phyloP scores from a whole-genome alignment of 768 basidiomycete species.

The Sporobolomyces phaffii region DNA sequence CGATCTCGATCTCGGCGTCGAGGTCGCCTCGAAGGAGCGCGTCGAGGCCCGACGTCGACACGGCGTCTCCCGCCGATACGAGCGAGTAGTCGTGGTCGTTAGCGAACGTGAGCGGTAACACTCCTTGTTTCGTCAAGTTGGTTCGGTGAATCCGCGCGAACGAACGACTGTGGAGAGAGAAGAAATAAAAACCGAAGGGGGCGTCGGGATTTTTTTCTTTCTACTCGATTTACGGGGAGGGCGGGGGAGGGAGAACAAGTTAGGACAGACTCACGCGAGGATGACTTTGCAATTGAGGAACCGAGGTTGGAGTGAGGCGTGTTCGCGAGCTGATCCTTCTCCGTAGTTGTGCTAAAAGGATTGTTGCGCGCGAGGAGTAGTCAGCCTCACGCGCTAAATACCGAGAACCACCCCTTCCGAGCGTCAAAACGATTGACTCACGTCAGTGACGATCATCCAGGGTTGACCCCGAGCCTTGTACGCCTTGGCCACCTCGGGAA shows the following conservation, averaged over 20 bases:
- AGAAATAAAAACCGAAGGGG: not conserved
- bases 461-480: constrained; percentile 76
- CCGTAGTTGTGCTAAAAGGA: constrained; percentile 82
- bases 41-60: constrained; percentile 77
- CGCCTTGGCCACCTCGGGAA: constrained; percentile 82
- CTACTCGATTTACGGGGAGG: constrained; percentile 4
- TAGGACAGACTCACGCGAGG: constrained; percentile 49
- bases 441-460: constrained; percentile 90
- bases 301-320: constrained; percentile 95
- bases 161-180: constrained; percentile 55
- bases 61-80: constrained; percentile 68
- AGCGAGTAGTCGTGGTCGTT: constrained; percentile 77
- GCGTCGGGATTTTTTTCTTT: not conserved
- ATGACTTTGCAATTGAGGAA: constrained; percentile 48
- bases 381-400: no score
- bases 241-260: constrained; percentile 44
- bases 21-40: constrained; percentile 52
- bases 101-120: constrained; percentile 89
- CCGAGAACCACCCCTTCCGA: no score
- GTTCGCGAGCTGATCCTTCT: constrained; percentile 94
- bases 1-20: constrained; percentile 49
- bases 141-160: constrained; percentile 89
- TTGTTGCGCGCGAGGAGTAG: no score
- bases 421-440: no score
- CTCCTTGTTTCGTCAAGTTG: constrained; percentile 78